These are phyloP conservation scores for Triticum turgidum DNA, from an alignment of 176 grass and related monocot genomes.

Conservation along the genomic window DNA sequence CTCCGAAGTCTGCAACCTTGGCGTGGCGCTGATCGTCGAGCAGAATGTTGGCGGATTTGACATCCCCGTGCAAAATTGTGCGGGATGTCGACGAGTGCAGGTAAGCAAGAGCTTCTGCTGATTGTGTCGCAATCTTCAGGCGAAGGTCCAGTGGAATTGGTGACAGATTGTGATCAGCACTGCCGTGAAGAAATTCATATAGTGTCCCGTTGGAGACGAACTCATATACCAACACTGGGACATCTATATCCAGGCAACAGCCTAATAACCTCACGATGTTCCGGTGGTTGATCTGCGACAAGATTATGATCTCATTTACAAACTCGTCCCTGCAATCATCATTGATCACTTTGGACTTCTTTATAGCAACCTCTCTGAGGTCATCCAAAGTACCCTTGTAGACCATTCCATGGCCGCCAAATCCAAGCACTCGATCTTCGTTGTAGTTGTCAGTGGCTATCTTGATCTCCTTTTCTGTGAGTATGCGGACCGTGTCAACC, in stretches of 20 bases:
- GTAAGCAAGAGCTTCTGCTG: constrained; percentile 46
- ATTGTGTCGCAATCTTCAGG: constrained; percentile 34
- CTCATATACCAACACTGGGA: constrained; percentile 51
- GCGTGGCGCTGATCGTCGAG: constrained; percentile 36
- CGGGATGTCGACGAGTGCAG: constrained; percentile 44
- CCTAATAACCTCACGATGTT: constrained; percentile 45
- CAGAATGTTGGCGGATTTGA: constrained; percentile 55
- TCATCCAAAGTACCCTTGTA: constrained; percentile 45
- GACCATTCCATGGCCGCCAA: constrained; percentile 29
- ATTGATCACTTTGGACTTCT: constrained; percentile 44
- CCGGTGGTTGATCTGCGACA: constrained; percentile 59
- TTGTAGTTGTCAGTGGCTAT: constrained; percentile 41
- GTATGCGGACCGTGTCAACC: constrained; percentile 17
- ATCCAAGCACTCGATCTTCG: constrained; percentile 33
- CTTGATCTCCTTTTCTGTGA: constrained; percentile 44
- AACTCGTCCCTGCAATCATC: constrained; percentile 40
- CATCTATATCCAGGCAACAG: constrained; percentile 53
- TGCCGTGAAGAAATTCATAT: constrained; percentile 39
- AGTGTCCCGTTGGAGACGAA: constrained; percentile 49
- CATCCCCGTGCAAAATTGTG: constrained; percentile 47
- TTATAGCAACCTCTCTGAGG: constrained; percentile 45
- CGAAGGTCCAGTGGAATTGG: constrained; percentile 37
- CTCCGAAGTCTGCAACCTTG: constrained; percentile 61
- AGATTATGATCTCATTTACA: constrained; percentile 56
- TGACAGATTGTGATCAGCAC: background rate